Base-by-base conservation (phyloP, 2,329 filamentous ascomycete species). In the Diaporthe amygdali region DNA sequence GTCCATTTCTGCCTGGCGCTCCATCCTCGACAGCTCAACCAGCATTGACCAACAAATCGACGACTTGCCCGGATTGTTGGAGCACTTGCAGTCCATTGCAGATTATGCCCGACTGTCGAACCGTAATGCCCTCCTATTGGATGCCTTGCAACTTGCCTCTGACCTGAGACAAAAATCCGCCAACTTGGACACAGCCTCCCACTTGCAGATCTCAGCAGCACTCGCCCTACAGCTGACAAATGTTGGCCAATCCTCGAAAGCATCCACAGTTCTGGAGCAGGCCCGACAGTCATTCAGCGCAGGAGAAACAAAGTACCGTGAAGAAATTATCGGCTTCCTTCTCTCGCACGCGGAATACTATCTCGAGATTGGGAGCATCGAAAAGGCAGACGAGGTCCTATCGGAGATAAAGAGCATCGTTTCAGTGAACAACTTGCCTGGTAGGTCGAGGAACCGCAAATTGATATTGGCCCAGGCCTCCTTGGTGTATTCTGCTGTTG, bases 291-390 rank as follows among this genome's bases (percentile, higher is more conserved):
- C 63, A 9, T 34, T 63, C 9, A 51, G 41, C 6, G 20, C 46
- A 10, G 59, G 52, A 37, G 34, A 59, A n/a, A 44, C 51, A 5
- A 63, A 81, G 3, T 81, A 83, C 2, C 78, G 78, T 15, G 82
- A 86, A 22, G 79, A 84, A 7, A 74, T 85, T 25, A 85, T 84
- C 12, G 81, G 81, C 20, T 92, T 92, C 79, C 88, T 95, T 74
- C 82, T 97, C 8, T 89, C 91, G 0, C 90, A 91, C 72, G 91
- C 93, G 0, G 94, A 97, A 78, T 94, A 95, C 78, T 85, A 92
- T 34, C 83, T 95, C 22, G 88, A 89, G 1, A 87, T 91, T 15
- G 92, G 92, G 12, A 90, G 91, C 63, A 82, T 89, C 20, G 86
- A 91, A 12, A 90, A 92, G 80, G 92, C 89, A 67, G 82, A 81